These are phyloP conservation scores for Chrysoporthe austroafricana DNA, from an alignment of 2,329 filamentous ascomycete genomes.

Conservation along the genomic window DNA sequence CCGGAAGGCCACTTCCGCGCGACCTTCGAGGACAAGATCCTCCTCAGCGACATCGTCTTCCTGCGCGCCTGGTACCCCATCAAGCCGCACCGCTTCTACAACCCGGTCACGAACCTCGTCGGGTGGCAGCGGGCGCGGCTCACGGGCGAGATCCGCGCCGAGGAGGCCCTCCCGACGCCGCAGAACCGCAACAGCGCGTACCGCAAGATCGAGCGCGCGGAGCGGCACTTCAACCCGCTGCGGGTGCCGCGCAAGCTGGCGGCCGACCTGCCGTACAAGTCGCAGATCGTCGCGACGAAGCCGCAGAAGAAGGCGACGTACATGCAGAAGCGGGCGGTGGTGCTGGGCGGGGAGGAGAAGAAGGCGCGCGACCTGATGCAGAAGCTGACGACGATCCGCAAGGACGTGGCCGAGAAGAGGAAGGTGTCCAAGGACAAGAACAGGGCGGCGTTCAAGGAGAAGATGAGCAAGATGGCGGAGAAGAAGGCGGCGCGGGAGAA, in stretches of 20 bases:
- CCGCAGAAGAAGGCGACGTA: conserved; percentile 83
- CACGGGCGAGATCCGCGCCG: conserved; percentile 86
- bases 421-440: conserved; percentile 86
- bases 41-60: conserved; percentile 97
- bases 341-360: conserved; percentile 83
- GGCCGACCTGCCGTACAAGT: conserved; percentile 87
- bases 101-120: conserved; percentile 90
- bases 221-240: conserved; percentile 78
- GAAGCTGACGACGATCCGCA: conserved; percentile 87
- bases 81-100: conserved; percentile 94
- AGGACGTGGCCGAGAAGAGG: conserved; percentile 87
- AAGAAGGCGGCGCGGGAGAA: conserved; percentile 87
- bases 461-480: conserved; percentile 80
- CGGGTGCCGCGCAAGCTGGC: conserved; percentile 79
- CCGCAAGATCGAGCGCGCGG: conserved; percentile 66
- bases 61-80: conserved; percentile 96
- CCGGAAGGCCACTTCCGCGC: conserved; percentile 96
- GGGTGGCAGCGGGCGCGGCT: conserved; percentile 94
- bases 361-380: conserved; percentile 87
- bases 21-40: conserved; percentile 97
- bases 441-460: conserved; percentile 77
- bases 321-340: conserved; percentile 93
- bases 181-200: conserved; percentile 85
- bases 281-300: conserved; percentile 82
- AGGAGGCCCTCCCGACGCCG: conserved; percentile 75